phyloP scores from a whole-genome alignment of 1,284 basidiomycete genomes.

The Naganishia liquefaciens region DNA sequence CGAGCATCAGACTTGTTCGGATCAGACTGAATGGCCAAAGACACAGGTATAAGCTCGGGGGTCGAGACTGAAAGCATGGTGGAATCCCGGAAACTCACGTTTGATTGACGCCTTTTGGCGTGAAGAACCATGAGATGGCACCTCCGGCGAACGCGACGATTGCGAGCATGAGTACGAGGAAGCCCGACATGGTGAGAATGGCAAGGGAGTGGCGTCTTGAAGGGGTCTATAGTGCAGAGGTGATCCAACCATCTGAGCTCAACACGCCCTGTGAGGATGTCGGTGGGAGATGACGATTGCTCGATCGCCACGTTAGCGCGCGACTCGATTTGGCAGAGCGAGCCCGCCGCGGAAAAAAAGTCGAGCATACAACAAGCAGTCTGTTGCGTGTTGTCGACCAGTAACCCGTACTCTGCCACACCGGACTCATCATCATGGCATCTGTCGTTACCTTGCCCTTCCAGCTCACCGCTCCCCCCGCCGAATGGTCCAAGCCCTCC shows the following conservation, averaged over 20 bases:
- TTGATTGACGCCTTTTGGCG: constrained; percentile 82
- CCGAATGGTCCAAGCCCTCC: constrained; percentile 50
- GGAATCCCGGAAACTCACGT: constrained; percentile 62
- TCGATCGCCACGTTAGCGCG: constrained; percentile 13
- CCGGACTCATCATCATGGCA: constrained; percentile 43
- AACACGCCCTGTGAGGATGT: too few relatives aligned
- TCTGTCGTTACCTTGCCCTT: constrained; percentile 50
- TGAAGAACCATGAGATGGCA: constrained; percentile 65
- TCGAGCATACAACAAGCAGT: too few relatives aligned
- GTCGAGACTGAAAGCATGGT: background rate
- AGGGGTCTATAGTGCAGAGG: too few relatives aligned
- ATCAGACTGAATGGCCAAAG: constrained; percentile 69
- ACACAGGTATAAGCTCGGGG: background rate
- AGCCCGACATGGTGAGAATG: constrained; percentile 30
- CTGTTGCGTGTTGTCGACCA: too few relatives aligned
- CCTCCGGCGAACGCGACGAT: constrained; percentile 60
- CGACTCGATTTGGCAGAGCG: constrained; percentile 17
- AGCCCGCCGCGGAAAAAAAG: background rate
- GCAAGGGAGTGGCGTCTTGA: too few relatives aligned
- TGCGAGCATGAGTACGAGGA: constrained; percentile 35
- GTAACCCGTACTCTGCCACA: background rate
- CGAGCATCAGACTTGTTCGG: constrained; percentile 73
- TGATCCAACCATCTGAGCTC: too few relatives aligned
- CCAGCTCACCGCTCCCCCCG: constrained; percentile 49
- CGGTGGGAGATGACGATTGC: background rate